Evolutionary conservation across 1,139 yeast species (phyloP).

Genomic region (Meyerozyma athensensis): DNA sequence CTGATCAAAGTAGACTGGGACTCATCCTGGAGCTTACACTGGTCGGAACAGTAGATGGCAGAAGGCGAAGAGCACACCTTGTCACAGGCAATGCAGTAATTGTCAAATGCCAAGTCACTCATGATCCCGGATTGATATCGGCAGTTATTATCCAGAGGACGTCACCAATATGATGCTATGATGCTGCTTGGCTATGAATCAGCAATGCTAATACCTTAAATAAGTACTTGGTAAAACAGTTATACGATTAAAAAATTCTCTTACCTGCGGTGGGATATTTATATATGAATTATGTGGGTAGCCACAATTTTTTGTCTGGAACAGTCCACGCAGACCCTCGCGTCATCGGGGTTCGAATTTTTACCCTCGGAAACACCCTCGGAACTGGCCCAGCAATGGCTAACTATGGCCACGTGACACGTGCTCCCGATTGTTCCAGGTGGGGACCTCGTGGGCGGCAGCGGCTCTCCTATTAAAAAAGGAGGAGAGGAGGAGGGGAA

Average conservation of each 20-base stretch:
- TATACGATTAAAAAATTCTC: neutral
- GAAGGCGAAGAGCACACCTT: constrained; percentile 9
- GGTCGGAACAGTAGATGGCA: constrained; percentile 13
- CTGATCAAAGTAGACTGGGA: constrained; percentile 9
- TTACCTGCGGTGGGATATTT: constrained; percentile 11
- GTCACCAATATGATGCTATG: no score
- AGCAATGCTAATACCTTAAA: no score
- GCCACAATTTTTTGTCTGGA: constrained; percentile 2
- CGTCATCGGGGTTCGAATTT: neutral
- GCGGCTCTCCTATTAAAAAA: no score
- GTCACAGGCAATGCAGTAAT: constrained; percentile 5
- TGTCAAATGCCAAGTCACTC: constrained; percentile 5
- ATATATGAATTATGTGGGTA: constrained; percentile 6
- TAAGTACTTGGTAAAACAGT: neutral
- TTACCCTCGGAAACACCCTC: constrained; percentile 1
- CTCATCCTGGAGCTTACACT: constrained; percentile 12
- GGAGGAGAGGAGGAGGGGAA: neutral
- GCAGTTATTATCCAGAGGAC: no score
- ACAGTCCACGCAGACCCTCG: neutral
- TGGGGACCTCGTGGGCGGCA: constrained; percentile 2
- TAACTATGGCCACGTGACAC: neutral
- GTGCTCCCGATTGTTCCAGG: neutral
- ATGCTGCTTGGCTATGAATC: no score
- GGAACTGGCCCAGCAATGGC: neutral
- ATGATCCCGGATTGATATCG: no score